A percentile compares a stretch with the other conserved stretches of the same genome.
Conservation (phyloP, 2,329 filamentous ascomycete species). For the Trichophyton equinum region DNA sequence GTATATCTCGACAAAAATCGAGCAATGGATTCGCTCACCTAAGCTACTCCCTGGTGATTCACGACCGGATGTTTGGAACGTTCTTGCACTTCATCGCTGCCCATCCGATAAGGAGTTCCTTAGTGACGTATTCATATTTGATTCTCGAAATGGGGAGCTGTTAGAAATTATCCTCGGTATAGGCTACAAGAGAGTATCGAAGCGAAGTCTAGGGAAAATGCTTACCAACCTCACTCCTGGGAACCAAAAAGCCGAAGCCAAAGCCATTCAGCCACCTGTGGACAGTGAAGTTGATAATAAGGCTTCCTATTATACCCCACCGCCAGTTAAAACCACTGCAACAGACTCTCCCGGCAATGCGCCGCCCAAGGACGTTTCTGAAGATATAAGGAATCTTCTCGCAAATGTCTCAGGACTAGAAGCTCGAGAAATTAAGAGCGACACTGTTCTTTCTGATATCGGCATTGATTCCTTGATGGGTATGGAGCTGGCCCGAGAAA, state of each 20-base stretch:
- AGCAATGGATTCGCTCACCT: conserved; percentile 8
- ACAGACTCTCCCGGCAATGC: too few species aligned
- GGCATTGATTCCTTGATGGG: conserved; percentile 42
- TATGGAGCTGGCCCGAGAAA: conserved; percentile 24
- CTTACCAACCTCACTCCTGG: conserved; percentile 3
- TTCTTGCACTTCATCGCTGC: conserved; percentile 3
- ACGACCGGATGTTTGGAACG: conserved; percentile 3
- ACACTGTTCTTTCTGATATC: conserved; percentile 30
- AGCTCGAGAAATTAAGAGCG: conserved; percentile 25
- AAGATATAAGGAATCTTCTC: conserved; percentile 1
- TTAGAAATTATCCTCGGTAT: conserved; percentile 7
- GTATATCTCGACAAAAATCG: conserved; percentile 6
- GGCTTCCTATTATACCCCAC: neutral
- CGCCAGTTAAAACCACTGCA: neutral
- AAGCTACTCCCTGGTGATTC: neutral
- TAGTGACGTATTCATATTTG: conserved; percentile 7
- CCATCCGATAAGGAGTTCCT: conserved; percentile 3
- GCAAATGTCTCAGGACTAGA: conserved; percentile 5
- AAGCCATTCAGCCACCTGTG: neutral
- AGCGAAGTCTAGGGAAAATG: conserved; percentile 1
- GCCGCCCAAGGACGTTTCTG: neutral
- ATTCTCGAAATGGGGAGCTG: conserved; percentile 1
- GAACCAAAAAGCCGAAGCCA: neutral
- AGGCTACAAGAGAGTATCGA: conserved; percentile 6
- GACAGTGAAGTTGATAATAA: neutral